Conservation (phyloP, 1,139 yeast genomes). For the Chernovozyma aurita region DNA sequence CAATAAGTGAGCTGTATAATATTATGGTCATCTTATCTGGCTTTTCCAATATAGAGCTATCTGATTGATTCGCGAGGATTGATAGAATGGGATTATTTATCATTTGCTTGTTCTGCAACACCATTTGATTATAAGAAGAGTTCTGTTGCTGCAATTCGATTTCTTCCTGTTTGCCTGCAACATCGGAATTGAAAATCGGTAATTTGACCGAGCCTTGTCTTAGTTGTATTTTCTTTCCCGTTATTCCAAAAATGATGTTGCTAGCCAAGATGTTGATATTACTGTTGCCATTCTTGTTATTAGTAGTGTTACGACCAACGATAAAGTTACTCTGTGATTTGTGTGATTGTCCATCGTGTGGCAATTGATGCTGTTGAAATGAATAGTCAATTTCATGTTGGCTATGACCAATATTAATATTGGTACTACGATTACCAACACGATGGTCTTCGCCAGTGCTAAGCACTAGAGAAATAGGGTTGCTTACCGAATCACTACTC, state of each 20-base stretch:
- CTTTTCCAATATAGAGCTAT: conserved; percentile 16
- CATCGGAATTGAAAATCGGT: conserved; percentile 34
- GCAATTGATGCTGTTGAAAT: not conserved
- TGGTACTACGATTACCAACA: too few relatives aligned
- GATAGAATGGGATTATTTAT: conserved; percentile 21
- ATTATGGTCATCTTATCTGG: conserved; percentile 39
- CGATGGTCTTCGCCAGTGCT: conserved; percentile 17
- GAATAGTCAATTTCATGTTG: too few relatives aligned
- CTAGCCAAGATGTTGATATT: not conserved
- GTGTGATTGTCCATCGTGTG: too few relatives aligned
- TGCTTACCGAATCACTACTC: conserved; percentile 27
- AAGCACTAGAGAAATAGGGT: conserved; percentile 27
- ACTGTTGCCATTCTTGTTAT: not conserved
- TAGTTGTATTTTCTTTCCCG: conserved; percentile 16
- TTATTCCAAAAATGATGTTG: not conserved
- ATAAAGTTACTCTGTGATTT: too few relatives aligned
- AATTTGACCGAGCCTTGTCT: conserved; percentile 23
- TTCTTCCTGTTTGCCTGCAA: conserved; percentile 22
- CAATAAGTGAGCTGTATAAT: conserved; percentile 34
- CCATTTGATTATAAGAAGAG: conserved; percentile 13
- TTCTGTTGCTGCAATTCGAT: conserved; percentile 1
- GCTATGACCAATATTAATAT: too few relatives aligned
- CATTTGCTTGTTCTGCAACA: conserved; percentile 14
- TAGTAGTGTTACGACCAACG: too few relatives aligned
- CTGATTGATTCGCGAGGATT: conserved; percentile 7